These are phyloP conservation scores for Trichomonas gallinae DNA, from an alignment of 208 protist species.

Conservation along the genomic window DNA sequence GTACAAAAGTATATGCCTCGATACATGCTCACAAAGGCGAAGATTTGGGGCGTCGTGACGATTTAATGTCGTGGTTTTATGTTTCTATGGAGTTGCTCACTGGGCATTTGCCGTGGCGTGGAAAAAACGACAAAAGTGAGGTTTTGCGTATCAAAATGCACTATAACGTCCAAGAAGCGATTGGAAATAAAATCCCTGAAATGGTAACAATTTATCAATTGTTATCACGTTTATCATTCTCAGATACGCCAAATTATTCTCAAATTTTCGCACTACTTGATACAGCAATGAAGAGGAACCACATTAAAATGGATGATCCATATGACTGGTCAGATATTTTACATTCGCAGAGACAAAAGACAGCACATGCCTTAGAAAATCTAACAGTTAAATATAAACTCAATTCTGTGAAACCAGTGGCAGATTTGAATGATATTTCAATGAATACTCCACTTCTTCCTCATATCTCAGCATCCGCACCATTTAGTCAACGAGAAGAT, in stretches of 20 bases:
- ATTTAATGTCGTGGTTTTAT: slow-evolving; percentile 21
- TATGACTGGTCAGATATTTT: not conserved
- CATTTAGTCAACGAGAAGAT: not conserved
- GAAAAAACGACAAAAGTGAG: not conserved
- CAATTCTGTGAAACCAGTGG: not conserved
- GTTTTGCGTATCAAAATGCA: not conserved
- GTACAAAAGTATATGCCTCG: not conserved
- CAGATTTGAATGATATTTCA: not conserved
- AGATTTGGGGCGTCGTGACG: not conserved
- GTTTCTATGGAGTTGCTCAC: not conserved
- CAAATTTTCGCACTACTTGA: not conserved
- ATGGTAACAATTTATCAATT: not conserved
- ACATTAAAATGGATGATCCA: not conserved
- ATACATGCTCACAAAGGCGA: not conserved
- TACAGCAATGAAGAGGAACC: not conserved
- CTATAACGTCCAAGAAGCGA: not conserved
- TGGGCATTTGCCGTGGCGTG: not conserved
- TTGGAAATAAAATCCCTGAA: not conserved
- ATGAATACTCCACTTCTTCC: not conserved
- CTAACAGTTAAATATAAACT: not conserved
- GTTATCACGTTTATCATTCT: not conserved
- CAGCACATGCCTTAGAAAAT: not conserved
- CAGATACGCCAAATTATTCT: not conserved
- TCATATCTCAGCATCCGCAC: not conserved
- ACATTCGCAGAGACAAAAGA: not conserved